Base-by-base conservation (phyloP, 257 asterid species). In the Nicotiana otophora region DNA sequence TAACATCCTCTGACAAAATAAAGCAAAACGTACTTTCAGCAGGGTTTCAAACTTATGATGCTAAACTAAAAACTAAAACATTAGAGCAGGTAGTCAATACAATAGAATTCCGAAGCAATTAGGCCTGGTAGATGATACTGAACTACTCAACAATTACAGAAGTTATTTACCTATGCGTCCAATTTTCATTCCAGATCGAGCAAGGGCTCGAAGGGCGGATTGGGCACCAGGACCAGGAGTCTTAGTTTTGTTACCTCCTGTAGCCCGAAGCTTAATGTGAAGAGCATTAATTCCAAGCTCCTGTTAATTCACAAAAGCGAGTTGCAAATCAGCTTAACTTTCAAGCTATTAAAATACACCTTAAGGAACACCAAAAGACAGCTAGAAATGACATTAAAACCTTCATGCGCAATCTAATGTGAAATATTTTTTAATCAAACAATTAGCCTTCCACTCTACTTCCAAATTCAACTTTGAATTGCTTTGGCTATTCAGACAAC, bases 191-290 rank as follows among this genome's bases (percentile, higher is more conserved):
- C 98, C 98, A 0, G 97, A 90, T 80, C 98, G 98, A 51, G 98
- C 98, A 86, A 94, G 95, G 68, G 98, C 98, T 65, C 98, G 82
- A 16, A 94, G 98, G 1, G 97, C 97, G 62, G 97, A 93, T 86
- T 94, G 97, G 33, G 97, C 98, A 83, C 98, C 98, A 62, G 98
- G 98, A 17, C 98, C 98, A 54, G 98, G 98, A 36, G 98, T 95
- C 91, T 95, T 95, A 0, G 98, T 95, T 86, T 95, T 95, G 87
- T 95, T 95, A 6, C 98, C 98, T 12, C 98, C 97, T 31, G 98
- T 95, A 12, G 98, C 98, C 65, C 98, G 91, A 53, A 95, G 98
- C 88, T 95, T 92, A 72, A 95, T 93, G 69, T 95, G 98, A 80
- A 95, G 97, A 26, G 98, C 98, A 76, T 84, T 90, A 82, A 95